Evolutionary conservation across 2,329 filamentous ascomycete genomes (phyloP).

Genomic region (Colletotrichum euphorbiae): DNA sequence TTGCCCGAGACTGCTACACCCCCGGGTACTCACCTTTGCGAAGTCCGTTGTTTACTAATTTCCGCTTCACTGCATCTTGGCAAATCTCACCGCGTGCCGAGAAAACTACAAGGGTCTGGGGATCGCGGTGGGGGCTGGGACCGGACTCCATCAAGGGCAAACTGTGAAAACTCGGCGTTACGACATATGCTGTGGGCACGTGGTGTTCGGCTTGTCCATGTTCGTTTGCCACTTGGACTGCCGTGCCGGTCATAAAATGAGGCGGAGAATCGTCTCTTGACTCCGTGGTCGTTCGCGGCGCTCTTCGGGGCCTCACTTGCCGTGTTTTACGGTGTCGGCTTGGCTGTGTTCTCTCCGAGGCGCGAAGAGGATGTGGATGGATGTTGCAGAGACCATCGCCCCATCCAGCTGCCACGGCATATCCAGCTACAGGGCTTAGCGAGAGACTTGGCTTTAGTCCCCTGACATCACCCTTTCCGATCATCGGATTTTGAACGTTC

Average conservation of each 20-base stretch:
- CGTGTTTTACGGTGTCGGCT: conserved; percentile 31
- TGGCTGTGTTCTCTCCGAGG: conserved; percentile 23
- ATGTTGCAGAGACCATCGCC: neutral
- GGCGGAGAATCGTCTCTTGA: neutral
- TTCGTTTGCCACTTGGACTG: neutral
- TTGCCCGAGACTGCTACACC: no score
- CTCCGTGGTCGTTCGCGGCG: conserved; percentile 3
- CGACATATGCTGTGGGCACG: conserved; percentile 5
- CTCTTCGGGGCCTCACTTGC: conserved; percentile 10
- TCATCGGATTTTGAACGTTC: no score
- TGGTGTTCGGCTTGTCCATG: conserved; percentile 25
- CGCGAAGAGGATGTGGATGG: conserved; percentile 12
- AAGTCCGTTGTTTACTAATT: no score
- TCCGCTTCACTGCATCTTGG: conserved; percentile 38
- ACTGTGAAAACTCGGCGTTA: neutral
- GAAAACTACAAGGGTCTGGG: conserved; percentile 22
- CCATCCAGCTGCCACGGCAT: conserved; percentile 16
- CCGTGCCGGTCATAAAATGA: neutral
- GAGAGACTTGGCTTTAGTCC: conserved; percentile 27
- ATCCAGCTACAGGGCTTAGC: conserved; percentile 17
- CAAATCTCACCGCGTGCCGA: conserved; percentile 31
- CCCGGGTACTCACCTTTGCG: no score
- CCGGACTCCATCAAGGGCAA: conserved; percentile 8
- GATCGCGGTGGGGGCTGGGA: neutral
- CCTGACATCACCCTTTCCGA: conserved; percentile 16